Evolutionary conservation across 768 basidiomycete species (phyloP), one percentile per base, ranked within the genome.

Genomic region (Obba rivulosa): DNA sequence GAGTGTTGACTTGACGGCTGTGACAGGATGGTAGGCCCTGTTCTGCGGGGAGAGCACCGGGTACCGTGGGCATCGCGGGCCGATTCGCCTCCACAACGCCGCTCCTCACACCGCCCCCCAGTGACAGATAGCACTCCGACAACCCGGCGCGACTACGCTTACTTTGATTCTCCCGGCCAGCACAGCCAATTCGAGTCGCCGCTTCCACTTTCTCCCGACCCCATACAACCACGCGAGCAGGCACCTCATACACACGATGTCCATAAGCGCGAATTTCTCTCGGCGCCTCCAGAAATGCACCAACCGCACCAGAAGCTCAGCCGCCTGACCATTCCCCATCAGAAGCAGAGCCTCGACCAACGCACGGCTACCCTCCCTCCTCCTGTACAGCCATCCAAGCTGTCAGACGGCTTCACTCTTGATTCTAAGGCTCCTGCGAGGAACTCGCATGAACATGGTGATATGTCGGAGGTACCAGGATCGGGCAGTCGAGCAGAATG

Each of bases 11-110:
- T 28, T 45, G 20, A 31, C 28, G 13, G 14, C 18, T 38, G 28
- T 53, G 42, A 54, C 45, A 88, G 88, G 60, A 92, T 92, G 90
- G 66, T 73, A 8, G 79, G 87, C 5, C 77, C 80, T 8, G 75
- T 92, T 31, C 67, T 71, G 9, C 73, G 65, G 25, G 74, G 74
- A 3, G 76, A 79, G 46, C 68, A 70, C 13, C 66, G 62, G 11
- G 68, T 87, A 3, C 67, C 77, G 8, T 88, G 85, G 86, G 77
- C 81, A 5, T 67, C 75, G 3, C 65, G 75, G 28, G 59, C 53
- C 5, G 71, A 67, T 34, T 64, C 69, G 2, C 62, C 68, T 3
- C 39, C 61, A 13, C 2, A 64, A 63, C 61, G 45, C 18, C 56
- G 46, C 23, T 43, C 45, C 1, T 64, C 69, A 13, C 62, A 31